A percentile compares a stretch with the other conserved stretches of the same genome.
Conservation (phyloP, 2,329 filamentous ascomycete genomes). For the Tetracladium maxilliforme region DNA sequence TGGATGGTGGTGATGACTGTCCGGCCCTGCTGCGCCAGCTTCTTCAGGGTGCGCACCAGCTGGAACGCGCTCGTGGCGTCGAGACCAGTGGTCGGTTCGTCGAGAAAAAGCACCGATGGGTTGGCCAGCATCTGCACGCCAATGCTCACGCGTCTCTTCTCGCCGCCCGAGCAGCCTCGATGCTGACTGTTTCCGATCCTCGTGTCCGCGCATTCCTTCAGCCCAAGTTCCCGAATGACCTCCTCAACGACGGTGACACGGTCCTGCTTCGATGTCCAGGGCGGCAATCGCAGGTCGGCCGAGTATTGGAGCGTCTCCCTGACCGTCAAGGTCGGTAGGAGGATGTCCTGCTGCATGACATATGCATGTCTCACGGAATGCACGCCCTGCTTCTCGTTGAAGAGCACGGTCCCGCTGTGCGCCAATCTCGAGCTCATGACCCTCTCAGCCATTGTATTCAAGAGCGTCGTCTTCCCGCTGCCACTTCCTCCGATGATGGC, state of each 20-base stretch:
- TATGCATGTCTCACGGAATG: slow-evolving; percentile 47
- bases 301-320: slow-evolving; percentile 62
- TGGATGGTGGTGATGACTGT: slow-evolving; percentile 66
- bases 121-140: slow-evolving; percentile 70
- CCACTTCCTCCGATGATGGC: slow-evolving; percentile 65
- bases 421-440: slow-evolving; percentile 37
- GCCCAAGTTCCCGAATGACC: slow-evolving; percentile 58
- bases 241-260: slow-evolving; percentile 54
- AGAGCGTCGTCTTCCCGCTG: slow-evolving; percentile 56
- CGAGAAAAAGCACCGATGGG: slow-evolving; percentile 62
- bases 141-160: slow-evolving; percentile 63
- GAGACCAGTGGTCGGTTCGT: slow-evolving; percentile 66
- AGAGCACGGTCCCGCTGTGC: slow-evolving; percentile 39
- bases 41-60: slow-evolving; percentile 55
- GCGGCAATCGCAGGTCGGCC: slow-evolving; percentile 54
- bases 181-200: slow-evolving; percentile 57
- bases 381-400: slow-evolving; percentile 42
- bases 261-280: slow-evolving; percentile 42
- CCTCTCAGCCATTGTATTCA: slow-evolving; percentile 59
- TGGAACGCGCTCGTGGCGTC: slow-evolving; percentile 68
- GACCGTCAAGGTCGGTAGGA: slow-evolving; percentile 60
- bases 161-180: slow-evolving; percentile 65
- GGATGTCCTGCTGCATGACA: slow-evolving; percentile 63
- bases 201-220: slow-evolving; percentile 67
- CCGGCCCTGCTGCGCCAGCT: slow-evolving; percentile 49